Conservation (phyloP, 495 filamentous ascomycete genomes). For the Daldinia concentrica region DNA sequence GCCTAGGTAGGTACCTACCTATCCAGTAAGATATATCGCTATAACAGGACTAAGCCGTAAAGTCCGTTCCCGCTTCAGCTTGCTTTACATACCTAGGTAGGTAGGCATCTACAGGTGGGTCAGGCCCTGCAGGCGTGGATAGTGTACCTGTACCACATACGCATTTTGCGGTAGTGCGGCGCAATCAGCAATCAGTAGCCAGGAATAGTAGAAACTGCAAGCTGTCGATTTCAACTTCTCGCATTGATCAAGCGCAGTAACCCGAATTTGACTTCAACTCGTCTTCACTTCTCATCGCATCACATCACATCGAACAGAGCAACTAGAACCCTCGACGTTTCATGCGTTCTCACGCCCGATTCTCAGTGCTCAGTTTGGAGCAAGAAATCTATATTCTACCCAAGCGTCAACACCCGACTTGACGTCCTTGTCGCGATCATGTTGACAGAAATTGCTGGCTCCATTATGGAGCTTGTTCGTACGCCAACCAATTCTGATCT, state of each 20-base stretch:
- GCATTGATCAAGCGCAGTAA: constrained; percentile 30
- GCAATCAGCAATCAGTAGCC: constrained; percentile 38
- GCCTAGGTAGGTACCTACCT: no score
- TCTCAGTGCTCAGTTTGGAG: constrained; percentile 37
- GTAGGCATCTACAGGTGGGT: neutral
- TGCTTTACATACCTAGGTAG: neutral
- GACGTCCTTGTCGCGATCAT: constrained; percentile 39
- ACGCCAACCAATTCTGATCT: constrained; percentile 30
- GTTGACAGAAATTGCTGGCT: constrained; percentile 51
- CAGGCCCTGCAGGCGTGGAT: neutral
- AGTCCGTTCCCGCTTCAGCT: neutral
- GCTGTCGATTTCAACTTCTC: constrained; percentile 40
- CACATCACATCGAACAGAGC: constrained; percentile 1
- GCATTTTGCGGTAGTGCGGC: constrained; percentile 15
- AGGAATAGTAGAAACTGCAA: constrained; percentile 40
- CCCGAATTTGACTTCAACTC: constrained; percentile 4
- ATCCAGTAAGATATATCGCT: neutral
- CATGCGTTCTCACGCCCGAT: constrained; percentile 40
- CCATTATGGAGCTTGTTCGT: constrained; percentile 55
- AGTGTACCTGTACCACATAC: constrained; percentile 10
- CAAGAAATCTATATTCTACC: constrained; percentile 29
- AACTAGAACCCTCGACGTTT: constrained; percentile 12
- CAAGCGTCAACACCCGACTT: constrained; percentile 30
- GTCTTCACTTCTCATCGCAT: neutral
- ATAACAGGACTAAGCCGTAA: neutral